Percentiles rank a stretch among this genome's conserved stretches.
phyloP scores from a whole-genome alignment of 306 rosid species.

The Pterocarpus santalinus region DNA sequence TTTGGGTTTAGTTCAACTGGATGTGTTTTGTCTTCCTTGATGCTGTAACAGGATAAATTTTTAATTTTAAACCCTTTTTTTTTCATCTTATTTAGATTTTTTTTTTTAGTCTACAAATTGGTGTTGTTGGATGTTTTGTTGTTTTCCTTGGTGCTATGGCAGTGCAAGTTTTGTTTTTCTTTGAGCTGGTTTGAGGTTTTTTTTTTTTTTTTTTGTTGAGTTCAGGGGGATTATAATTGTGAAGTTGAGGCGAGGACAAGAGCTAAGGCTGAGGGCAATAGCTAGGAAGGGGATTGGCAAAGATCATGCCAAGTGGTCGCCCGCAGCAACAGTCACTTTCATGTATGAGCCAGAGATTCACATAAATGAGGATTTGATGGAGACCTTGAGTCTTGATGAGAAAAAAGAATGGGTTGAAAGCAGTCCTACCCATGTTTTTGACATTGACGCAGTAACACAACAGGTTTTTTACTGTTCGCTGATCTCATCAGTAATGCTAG shows the following conservation, averaged over 20 bases:
- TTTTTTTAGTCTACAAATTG: too few species aligned
- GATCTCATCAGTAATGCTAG: not conserved
- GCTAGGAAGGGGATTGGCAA: slow-evolving; percentile 98
- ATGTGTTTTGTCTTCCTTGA: not conserved
- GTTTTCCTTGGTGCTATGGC: too few species aligned
- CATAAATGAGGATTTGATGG: slow-evolving; percentile 94
- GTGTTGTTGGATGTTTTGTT: too few species aligned
- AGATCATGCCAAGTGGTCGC: slow-evolving; percentile 99
- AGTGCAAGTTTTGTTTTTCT: too few species aligned
- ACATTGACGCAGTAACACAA: slow-evolving; percentile 71
- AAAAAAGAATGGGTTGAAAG: slow-evolving; percentile 89
- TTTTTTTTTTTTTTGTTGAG: not conserved
- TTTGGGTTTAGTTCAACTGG: not conserved
- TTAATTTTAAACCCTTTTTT: too few species aligned
- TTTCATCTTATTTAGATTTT: too few species aligned
- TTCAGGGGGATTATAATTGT: slow-evolving; percentile 93
- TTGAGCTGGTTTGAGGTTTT: slow-evolving; percentile 34
- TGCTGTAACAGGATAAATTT: not conserved
- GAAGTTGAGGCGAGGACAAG: slow-evolving; percentile 90
- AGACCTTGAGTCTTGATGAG: slow-evolving; percentile 77
- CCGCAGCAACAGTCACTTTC: slow-evolving; percentile 95
- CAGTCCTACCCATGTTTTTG: slow-evolving; percentile 89
- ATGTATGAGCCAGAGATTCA: slow-evolving; percentile 95
- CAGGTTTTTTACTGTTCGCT: slow-evolving; percentile 63
- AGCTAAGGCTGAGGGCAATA: slow-evolving; percentile 92